These are phyloP conservation scores for Crithidia fasciculata DNA, from an alignment of 208 protist genomes.

Conservation along the genomic window DNA sequence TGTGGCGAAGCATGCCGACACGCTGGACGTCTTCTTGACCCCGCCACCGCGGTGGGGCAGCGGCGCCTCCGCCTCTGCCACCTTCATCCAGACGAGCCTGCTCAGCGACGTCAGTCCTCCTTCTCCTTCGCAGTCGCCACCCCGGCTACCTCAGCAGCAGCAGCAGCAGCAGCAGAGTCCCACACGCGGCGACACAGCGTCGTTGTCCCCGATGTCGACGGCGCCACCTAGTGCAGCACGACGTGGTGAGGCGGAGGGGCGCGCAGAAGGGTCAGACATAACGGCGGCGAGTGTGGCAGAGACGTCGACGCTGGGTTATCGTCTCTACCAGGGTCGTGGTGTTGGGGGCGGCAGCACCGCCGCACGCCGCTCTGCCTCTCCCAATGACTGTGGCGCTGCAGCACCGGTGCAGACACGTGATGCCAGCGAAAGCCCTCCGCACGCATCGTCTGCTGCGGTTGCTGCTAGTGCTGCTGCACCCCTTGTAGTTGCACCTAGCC, in stretches of 20 bases:
- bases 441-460: neutral
- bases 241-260: neutral
- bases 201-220: neutral
- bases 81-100: constrained; percentile 8
- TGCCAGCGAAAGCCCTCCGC: too few relatives aligned
- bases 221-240: neutral
- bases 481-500: neutral
- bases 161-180: neutral
- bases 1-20: too few relatives aligned
- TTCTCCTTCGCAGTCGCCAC: neutral
- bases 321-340: constrained; percentile 6
- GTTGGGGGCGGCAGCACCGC: neutral
- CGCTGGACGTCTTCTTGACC: constrained; percentile 8
- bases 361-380: neutral
- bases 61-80: constrained; percentile 1
- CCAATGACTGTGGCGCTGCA: too few relatives aligned
- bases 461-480: neutral
- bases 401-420: too few relatives aligned
- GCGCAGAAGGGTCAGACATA: neutral
- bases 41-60: constrained; percentile 15
- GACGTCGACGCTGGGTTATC: constrained; percentile 22
- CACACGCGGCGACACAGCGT: neutral
- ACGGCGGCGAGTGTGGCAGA: neutral
- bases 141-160: neutral
- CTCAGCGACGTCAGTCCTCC: constrained; percentile 1